phyloP scores from a whole-genome alignment of 257 asterid genomes.

The Nicotiana sylvestris region DNA sequence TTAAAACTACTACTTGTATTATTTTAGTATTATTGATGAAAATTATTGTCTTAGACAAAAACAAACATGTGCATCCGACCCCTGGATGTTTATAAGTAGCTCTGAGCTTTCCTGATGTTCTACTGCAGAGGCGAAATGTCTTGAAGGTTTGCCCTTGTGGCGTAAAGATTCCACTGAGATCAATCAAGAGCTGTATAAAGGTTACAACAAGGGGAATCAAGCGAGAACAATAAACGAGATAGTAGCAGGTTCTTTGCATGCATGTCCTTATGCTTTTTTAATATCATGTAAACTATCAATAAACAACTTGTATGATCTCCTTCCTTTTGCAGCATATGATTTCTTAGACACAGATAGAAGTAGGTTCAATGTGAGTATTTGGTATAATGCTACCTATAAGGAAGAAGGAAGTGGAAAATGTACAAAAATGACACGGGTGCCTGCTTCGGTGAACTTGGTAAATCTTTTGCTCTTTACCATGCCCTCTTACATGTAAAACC shows the following conservation, averaged over 20 bases:
- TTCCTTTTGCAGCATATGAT: slow-evolving; percentile 72
- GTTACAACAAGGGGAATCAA: slow-evolving; percentile 73
- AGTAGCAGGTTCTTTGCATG: slow-evolving; percentile 50
- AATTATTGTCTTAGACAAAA: too few species aligned
- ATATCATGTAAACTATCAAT: background rate
- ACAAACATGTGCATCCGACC: too few species aligned
- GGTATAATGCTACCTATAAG: slow-evolving; percentile 88
- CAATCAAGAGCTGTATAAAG: slow-evolving; percentile 75
- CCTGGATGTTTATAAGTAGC: too few species aligned
- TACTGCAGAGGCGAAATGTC: slow-evolving; percentile 55
- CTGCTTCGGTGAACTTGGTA: slow-evolving; percentile 92
- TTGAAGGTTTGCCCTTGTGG: slow-evolving; percentile 65
- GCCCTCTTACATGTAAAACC: background rate
- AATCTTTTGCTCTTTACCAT: slow-evolving; percentile 15
- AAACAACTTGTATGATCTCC: background rate
- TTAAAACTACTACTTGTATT: too few species aligned
- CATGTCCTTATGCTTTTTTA: background rate
- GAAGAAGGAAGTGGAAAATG: slow-evolving; percentile 52
- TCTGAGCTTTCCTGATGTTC: slow-evolving; percentile 12
- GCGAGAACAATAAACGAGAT: slow-evolving; percentile 67
- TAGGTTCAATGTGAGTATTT: slow-evolving; percentile 67
- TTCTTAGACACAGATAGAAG: slow-evolving; percentile 56
- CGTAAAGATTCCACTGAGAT: slow-evolving; percentile 80
- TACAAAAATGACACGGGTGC: slow-evolving; percentile 67
- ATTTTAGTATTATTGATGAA: too few species aligned